Evolutionary conservation across 2,329 filamentous ascomycete species (phyloP).

Genomic region (Podosphaera fusca): DNA sequence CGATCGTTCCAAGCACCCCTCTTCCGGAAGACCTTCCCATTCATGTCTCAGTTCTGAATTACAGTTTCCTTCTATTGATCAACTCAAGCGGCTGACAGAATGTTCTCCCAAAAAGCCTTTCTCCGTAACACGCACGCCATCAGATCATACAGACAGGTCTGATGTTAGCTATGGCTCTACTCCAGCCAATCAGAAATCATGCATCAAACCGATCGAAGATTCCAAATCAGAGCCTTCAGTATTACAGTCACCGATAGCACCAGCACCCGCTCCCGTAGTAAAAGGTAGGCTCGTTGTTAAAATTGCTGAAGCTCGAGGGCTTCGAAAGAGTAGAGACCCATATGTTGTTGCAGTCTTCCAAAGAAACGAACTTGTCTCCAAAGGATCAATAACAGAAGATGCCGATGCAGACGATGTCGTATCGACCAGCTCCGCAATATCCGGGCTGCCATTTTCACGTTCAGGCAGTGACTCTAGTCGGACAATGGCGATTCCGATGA

Average conservation of each 20-base stretch:
- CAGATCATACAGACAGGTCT: conserved; percentile 28
- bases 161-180: conserved; percentile 19
- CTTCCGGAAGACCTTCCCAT: conserved; percentile 28
- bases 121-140: conserved; percentile 62
- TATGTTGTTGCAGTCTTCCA: conserved; percentile 96
- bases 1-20: conserved; percentile 25
- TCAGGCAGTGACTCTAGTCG: conserved; percentile 63
- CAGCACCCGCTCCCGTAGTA: conserved; percentile 44
- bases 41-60: conserved; percentile 23
- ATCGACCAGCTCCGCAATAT: conserved; percentile 27
- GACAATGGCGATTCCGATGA: conserved; percentile 83
- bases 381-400: conserved; percentile 45
- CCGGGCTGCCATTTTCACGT: conserved; percentile 38
- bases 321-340: conserved; percentile 65
- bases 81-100: conserved; percentile 75
- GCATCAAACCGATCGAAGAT: conserved; percentile 2
- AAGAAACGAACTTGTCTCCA: conserved; percentile 85
- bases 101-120: conserved; percentile 59
- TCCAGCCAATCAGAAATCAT: conserved; percentile 22
- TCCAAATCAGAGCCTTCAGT: conserved; percentile 17
- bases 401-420: conserved; percentile 37
- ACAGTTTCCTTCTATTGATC: conserved; percentile 38
- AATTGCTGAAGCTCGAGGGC: conserved; percentile 62
- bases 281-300: conserved; percentile 81
- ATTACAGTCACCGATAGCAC: conserved; percentile 23